phyloP scores from a whole-genome alignment of 345 rosid genomes.

The Cochlearia excelsa region DNA sequence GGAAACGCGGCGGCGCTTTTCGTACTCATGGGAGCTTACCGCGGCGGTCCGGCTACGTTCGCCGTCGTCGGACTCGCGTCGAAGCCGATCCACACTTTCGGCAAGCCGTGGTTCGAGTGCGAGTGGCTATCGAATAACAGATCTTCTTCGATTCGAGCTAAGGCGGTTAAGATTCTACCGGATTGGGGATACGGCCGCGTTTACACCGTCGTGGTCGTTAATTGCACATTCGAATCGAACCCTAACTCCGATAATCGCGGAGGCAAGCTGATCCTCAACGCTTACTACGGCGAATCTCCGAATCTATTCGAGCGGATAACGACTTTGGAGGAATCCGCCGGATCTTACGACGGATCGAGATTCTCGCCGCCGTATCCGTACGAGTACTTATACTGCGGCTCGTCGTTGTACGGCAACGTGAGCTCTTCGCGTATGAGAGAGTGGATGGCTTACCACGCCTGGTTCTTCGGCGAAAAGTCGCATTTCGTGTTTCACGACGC shows the following conservation, averaged over 20 bases:
- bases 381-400: constrained; percentile 81
- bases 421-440: constrained; percentile 67
- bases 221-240: constrained; percentile 57
- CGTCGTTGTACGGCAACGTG: constrained; percentile 73
- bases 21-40: constrained; percentile 85
- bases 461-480: constrained; percentile 80
- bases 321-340: constrained; percentile 60
- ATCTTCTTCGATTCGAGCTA: constrained; percentile 49
- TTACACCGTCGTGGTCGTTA: constrained; percentile 78
- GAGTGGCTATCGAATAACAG: constrained; percentile 74
- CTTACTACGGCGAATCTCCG: constrained; percentile 56
- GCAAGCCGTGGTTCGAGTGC: constrained; percentile 73
- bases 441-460: constrained; percentile 91
- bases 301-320: constrained; percentile 52
- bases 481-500: constrained; percentile 91
- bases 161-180: constrained; percentile 68
- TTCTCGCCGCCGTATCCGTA: constrained; percentile 56
- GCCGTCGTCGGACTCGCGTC: constrained; percentile 81
- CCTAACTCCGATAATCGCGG: constrained; percentile 64
- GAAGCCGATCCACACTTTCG: constrained; percentile 69
- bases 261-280: constrained; percentile 64
- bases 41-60: constrained; percentile 70
- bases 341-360: constrained; percentile 49
- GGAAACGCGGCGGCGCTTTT: constrained; percentile 85
- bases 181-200: constrained; percentile 93